These are phyloP conservation scores for Nannochloris sp. DNA, from an alignment of 139 green algal species.

Conservation along the genomic window DNA sequence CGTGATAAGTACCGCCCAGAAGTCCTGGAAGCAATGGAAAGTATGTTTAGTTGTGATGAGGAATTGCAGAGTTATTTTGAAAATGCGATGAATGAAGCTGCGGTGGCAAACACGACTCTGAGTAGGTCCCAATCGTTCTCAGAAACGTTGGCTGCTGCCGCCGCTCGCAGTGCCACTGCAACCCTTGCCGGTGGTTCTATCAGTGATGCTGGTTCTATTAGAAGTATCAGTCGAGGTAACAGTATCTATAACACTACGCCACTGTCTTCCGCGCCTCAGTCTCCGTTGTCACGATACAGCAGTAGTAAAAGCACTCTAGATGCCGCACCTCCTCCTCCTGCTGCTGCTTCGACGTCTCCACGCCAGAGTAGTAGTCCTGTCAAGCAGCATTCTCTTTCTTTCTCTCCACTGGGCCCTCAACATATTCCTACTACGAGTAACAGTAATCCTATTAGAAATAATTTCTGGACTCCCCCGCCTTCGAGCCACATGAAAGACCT, in stretches of 20 bases:
- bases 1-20: slow-evolving; percentile 25
- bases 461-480: neutral
- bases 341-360: too few relatives aligned
- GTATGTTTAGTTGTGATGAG: neutral
- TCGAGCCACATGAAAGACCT: neutral
- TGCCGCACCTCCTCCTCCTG: neutral
- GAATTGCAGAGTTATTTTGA: neutral
- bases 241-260: too few relatives aligned
- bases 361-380: too few relatives aligned
- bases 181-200: neutral
- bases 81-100: neutral
- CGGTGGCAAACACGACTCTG: neutral
- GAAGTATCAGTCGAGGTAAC: neutral
- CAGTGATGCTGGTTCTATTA: neutral
- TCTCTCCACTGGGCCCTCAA: neutral
- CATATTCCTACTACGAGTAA: neutral
- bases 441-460: too few relatives aligned
- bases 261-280: neutral
- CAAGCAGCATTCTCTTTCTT: too few relatives aligned
- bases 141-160: neutral
- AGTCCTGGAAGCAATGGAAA: slow-evolving; percentile 13
- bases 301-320: too few relatives aligned
- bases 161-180: neutral
- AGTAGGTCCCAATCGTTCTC: neutral
- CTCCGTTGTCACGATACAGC: neutral